Conservation (phyloP, 257 asterid genomes). For the Fraxinus excelsior region DNA sequence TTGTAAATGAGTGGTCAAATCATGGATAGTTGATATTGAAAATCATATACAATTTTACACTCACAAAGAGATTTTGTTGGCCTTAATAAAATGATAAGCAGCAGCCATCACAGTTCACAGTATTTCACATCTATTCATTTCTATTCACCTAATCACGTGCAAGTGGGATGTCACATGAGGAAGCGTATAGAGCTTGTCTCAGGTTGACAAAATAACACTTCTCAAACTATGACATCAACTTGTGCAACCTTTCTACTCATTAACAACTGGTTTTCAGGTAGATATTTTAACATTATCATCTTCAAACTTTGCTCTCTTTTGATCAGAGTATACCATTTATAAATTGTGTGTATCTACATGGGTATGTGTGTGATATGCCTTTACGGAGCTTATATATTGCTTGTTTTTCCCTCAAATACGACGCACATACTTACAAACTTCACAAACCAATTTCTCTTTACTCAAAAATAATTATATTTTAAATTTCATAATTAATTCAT, state of each 20-base stretch:
- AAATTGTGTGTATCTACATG: neutral
- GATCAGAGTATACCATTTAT: conserved; percentile 10
- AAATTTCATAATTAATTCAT: neutral
- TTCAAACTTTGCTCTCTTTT: conserved; percentile 1
- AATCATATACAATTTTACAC: too few species aligned
- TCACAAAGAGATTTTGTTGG: neutral
- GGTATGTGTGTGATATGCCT: neutral
- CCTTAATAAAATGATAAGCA: neutral
- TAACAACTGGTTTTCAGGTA: neutral
- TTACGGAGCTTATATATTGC: neutral
- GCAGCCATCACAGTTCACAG: neutral
- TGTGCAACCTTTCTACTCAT: neutral
- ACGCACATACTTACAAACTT: neutral
- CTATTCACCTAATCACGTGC: neutral
- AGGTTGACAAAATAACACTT: neutral
- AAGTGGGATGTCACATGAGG: neutral
- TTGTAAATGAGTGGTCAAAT: too few species aligned
- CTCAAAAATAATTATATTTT: neutral
- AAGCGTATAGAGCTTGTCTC: neutral
- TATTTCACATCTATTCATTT: neutral
- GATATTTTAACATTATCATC: neutral
- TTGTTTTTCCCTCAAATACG: neutral
- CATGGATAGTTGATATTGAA: too few species aligned
- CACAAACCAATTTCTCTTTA: neutral
- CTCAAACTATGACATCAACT: neutral